Evolutionary conservation across 1,284 basidiomycete species (phyloP).

Genomic region (Wallemia mellicola): DNA sequence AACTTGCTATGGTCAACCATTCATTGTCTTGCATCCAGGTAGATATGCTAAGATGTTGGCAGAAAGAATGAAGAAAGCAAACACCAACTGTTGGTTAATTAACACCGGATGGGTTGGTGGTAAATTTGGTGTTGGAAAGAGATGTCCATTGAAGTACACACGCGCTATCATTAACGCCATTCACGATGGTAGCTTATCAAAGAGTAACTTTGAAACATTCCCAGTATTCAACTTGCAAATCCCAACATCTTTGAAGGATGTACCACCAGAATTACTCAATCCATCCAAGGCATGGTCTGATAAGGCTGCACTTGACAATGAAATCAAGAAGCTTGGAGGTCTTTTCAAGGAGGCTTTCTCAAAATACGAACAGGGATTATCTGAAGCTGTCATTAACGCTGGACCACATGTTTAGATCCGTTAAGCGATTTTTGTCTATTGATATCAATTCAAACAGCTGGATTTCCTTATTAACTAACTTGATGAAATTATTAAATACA

Average conservation of each 20-base stretch:
- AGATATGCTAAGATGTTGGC: conserved; percentile 95
- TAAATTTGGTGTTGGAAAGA: conserved; percentile 65
- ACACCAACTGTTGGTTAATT: conserved; percentile 91
- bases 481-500: background rate
- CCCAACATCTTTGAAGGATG: conserved; percentile 47
- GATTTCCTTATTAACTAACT: no score
- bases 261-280: conserved; percentile 65
- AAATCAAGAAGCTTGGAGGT: conserved; percentile 50
- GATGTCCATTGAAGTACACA: conserved; percentile 83
- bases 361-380: conserved; percentile 57
- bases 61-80: conserved; percentile 65
- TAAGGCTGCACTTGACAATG: conserved; percentile 54
- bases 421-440: no score
- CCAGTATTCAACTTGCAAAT: conserved; percentile 45
- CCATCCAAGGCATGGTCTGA: conserved; percentile 56
- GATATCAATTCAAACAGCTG: no score
- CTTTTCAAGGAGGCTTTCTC: conserved; percentile 86
- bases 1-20: conserved; percentile 93
- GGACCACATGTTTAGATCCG: no score
- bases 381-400: conserved; percentile 40
- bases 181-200: conserved; percentile 66
- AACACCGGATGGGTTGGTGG: conserved; percentile 98
- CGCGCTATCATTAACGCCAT: conserved; percentile 89
- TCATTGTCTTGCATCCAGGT: conserved; percentile 75
- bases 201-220: conserved; percentile 64